Conservation (phyloP, 768 basidiomycete species). For the Mycena maculata region DNA sequence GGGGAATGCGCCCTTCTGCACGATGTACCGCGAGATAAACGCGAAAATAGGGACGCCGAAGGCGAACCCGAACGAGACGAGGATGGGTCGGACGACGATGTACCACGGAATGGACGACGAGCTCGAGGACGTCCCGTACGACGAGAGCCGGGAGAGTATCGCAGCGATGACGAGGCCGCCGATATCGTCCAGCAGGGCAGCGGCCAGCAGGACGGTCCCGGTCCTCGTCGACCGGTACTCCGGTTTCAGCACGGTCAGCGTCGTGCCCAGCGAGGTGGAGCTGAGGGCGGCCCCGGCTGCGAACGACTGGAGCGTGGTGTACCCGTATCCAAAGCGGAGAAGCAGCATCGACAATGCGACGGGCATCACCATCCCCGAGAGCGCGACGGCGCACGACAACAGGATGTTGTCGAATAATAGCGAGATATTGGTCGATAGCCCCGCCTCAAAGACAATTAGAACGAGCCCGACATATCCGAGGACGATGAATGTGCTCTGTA, state of each 20-base stretch:
- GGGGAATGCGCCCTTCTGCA: conserved; percentile 1
- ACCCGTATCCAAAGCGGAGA: conserved; percentile 54
- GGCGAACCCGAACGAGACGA: conserved; percentile 66
- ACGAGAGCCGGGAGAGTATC: conserved; percentile 59
- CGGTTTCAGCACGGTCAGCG: conserved; percentile 67
- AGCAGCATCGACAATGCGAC: conserved; percentile 62
- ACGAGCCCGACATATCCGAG: conserved; percentile 58
- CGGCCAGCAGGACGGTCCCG: conserved; percentile 68
- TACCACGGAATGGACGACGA: conserved; percentile 41
- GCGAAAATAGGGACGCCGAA: conserved; percentile 51
- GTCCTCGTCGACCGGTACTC: conserved; percentile 60
- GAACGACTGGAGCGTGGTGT: conserved; percentile 61
- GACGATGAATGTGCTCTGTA: conserved; percentile 58
- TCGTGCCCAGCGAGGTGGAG: conserved; percentile 76
- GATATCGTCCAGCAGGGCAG: conserved; percentile 75
- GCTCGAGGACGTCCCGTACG: conserved; percentile 15
- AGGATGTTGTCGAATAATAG: conserved; percentile 59
- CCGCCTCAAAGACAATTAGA: conserved; percentile 71
- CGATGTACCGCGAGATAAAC: conserved; percentile 19
- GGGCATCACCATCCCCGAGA: conserved; percentile 64
- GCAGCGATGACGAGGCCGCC: conserved; percentile 69
- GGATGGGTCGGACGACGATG: conserved; percentile 63
- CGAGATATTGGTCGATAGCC: conserved; percentile 61
- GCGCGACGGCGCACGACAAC: conserved; percentile 60
- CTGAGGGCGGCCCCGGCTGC: conserved; percentile 71